Percentiles rank a stretch among this genome's conserved stretches.
Conservation (phyloP, 2,329 filamentous ascomycete species). For the Aureobasidium sp. region DNA sequence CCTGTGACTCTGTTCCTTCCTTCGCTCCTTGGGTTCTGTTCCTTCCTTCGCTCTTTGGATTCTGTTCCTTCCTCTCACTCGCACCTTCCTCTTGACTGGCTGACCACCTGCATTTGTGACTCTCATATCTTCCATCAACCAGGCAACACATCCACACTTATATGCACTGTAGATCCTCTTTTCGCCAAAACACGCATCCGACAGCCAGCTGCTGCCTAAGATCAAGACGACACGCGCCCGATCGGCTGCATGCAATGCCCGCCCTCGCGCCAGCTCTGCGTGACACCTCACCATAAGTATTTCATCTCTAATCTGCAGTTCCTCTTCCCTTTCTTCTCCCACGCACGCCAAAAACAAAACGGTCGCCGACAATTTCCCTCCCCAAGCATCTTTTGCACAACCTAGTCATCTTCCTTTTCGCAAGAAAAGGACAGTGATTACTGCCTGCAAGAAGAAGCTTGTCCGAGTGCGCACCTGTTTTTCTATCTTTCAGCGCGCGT, state of each 20-base stretch:
- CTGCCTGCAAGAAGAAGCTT: constrained; percentile 16
- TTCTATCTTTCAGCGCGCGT: constrained; percentile 13
- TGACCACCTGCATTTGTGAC: neutral
- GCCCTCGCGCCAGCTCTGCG: constrained; percentile 12
- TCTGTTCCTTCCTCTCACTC: neutral
- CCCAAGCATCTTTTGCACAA: constrained; percentile 16
- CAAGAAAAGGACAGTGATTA: neutral
- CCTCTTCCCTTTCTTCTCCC: constrained; percentile 5
- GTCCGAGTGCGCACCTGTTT: constrained; percentile 16
- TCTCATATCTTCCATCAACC: neutral
- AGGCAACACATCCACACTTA: neutral
- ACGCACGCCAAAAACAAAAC: constrained; percentile 18
- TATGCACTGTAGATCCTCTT: constrained; percentile 5
- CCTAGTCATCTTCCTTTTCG: constrained; percentile 10
- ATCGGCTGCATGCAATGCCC: constrained; percentile 2
- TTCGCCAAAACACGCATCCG: constrained; percentile 3
- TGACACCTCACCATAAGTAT: neutral
- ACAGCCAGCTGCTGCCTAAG: constrained; percentile 10
- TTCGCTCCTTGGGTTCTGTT: neutral
- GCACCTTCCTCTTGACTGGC: no score
- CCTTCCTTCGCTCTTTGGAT: neutral
- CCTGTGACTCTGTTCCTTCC: neutral
- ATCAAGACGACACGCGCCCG: constrained; percentile 3
- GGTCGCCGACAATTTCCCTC: constrained; percentile 19
- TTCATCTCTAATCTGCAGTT: neutral